Evolutionary conservation across 345 rosid genomes (phyloP).

Genomic region (Eucalyptus paniculata): DNA sequence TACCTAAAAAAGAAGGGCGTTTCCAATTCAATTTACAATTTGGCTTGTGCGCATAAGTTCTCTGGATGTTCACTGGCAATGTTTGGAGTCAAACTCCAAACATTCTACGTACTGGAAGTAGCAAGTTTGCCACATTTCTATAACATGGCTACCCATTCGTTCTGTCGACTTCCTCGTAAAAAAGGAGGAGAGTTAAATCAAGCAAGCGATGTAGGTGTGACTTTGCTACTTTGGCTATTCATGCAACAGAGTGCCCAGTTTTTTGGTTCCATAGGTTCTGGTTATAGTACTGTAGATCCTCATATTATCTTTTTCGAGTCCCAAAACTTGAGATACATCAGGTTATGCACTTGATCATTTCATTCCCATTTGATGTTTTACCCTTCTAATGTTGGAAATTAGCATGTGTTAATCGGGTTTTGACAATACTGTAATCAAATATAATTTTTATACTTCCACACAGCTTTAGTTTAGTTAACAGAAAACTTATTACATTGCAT

Average conservation of each 20-base stretch:
- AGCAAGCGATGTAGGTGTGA: not conserved
- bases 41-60: not conserved
- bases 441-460: not conserved
- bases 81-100: not conserved
- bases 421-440: not conserved
- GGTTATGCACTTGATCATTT: not conserved
- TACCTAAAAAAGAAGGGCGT: not conserved
- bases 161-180: not conserved
- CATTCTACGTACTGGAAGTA: not conserved
- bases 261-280: not conserved
- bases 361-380: not conserved
- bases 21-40: too few species aligned
- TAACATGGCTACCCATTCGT: not conserved
- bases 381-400: not conserved
- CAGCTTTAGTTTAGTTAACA: not conserved
- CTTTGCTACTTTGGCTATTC: not conserved
- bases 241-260: not conserved
- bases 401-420: not conserved
- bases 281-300: not conserved
- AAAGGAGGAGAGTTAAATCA: not conserved
- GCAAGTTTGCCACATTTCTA: not conserved
- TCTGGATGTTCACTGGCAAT: not conserved
- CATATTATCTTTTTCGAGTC: not conserved
- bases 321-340: not conserved
- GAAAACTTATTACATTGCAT: not conserved